Evolutionary conservation across 73 alveolate species (phyloP), one percentile per base, ranked within the genome.

Genomic region (Paramecium octaurelia): DNA sequence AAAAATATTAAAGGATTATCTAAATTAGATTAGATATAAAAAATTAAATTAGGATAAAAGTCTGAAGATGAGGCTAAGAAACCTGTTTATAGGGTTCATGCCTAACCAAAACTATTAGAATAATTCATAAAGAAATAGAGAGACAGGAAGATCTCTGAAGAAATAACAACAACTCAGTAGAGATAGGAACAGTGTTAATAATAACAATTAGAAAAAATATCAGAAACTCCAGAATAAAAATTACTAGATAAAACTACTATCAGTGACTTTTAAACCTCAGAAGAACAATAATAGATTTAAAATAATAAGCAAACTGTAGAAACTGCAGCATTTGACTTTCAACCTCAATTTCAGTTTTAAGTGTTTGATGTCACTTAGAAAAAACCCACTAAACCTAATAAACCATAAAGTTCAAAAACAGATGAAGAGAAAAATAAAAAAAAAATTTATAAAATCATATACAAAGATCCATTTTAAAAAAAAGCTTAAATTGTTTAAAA

Each of bases 221-320:
- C 88, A 16, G 88, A 75, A 35, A 75, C 88, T 36, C 88, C 88
- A 36, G 88, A 75, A 36, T 36, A 75, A 21, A 75, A 44, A 68
- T 36, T 75, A 34, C 16, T 36, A 34, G 58, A 75, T 35, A 29
- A 36, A 75, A 34, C 42, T 14, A 34, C 88, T 21, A 14, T 40
- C 7, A 75, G 69, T n/a, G 69, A 75, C 8, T 34, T 40, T 8
- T 75, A 21, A 31, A 36, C 8, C 2, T 35, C 58, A 75, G 88
- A 75, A 34, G 88, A 75, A 36, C 18, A 20, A 16, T 34, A 75
- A 40, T 40, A 18, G 12, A 24, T 10, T 36, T 75, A 36, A 75
- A 18, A 34, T 20, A 34, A 75, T 12, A 4, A 75, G 11, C 14
- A 75, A 34, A 34, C 20, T 14, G 48, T 36, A 36, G 68, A 34